Evolutionary conservation across 352 stramenopile species (phyloP).

Genomic region (Synura sp.): DNA sequence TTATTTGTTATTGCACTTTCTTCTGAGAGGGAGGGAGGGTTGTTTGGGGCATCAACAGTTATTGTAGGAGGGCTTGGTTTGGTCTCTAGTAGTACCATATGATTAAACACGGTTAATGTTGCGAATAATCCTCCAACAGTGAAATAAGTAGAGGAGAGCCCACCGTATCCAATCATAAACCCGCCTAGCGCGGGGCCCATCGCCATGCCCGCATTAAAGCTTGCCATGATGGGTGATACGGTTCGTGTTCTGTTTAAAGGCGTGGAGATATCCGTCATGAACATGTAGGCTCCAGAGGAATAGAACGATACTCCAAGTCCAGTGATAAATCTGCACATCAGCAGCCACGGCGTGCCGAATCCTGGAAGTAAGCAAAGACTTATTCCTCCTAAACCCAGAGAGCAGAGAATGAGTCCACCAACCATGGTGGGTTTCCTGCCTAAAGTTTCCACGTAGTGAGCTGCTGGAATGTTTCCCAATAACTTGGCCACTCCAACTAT

Average conservation of each 20-base stretch:
- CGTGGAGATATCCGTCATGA: not conserved
- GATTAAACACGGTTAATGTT: too few species aligned
- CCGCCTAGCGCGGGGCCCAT: not conserved
- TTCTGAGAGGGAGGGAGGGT: too few species aligned
- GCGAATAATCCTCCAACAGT: not conserved
- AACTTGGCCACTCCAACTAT: slow-evolving; percentile 3
- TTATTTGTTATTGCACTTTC: too few species aligned
- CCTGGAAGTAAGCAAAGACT: not conserved
- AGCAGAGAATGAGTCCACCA: not conserved
- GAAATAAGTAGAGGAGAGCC: not conserved
- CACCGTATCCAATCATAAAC: not conserved
- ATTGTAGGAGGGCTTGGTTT: too few species aligned
- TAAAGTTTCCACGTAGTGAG: not conserved
- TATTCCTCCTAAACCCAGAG: not conserved
- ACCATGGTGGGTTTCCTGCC: not conserved
- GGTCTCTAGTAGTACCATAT: too few species aligned
- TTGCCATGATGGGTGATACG: not conserved
- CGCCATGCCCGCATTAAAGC: not conserved
- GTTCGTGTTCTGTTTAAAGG: not conserved
- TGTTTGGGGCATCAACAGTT: too few species aligned
- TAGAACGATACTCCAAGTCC: not conserved
- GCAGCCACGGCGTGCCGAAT: not conserved
- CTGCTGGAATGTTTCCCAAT: slow-evolving; percentile 8
- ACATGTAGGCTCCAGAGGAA: not conserved
- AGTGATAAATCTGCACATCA: not conserved